Evolutionary conservation across 768 basidiomycete genomes (phyloP).

Genomic region (Omphalotus guepiniiformis): DNA sequence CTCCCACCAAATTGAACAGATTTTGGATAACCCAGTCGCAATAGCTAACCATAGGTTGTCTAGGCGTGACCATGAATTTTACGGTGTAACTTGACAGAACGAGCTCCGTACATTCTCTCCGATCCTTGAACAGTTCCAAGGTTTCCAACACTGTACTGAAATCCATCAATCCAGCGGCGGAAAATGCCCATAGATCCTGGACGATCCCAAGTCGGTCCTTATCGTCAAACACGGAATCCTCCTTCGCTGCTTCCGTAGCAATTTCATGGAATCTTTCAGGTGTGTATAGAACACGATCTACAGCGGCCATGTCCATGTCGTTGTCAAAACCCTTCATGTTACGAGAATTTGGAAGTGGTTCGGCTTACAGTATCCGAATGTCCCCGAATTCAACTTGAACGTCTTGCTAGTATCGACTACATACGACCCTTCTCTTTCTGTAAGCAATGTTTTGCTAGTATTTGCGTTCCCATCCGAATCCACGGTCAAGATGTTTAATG

Average conservation of each 20-base stretch:
- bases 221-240: slow-evolving; percentile 61
- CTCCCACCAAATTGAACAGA: slow-evolving; percentile 83
- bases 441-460: slow-evolving; percentile 64
- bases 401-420: slow-evolving; percentile 67
- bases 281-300: slow-evolving; percentile 85
- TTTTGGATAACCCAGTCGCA: slow-evolving; percentile 43
- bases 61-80: slow-evolving; percentile 23
- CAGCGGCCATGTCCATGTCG: slow-evolving; percentile 7
- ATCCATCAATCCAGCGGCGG: slow-evolving; percentile 74
- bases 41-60: slow-evolving; percentile 83
- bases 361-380: slow-evolving; percentile 80
- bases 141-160: slow-evolving; percentile 54
- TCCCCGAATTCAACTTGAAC: slow-evolving; percentile 91
- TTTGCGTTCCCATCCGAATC: slow-evolving; percentile 50
- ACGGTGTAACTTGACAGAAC: background rate
- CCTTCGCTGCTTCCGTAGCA: slow-evolving; percentile 72
- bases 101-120: slow-evolving; percentile 63
- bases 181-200: slow-evolving; percentile 75
- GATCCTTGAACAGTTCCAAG: slow-evolving; percentile 64
- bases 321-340: background rate
- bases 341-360: background rate
- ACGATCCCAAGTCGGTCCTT: slow-evolving; percentile 90
- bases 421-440: slow-evolving; percentile 63
- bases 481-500: slow-evolving; percentile 68
- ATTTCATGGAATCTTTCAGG: slow-evolving; percentile 75